Percentiles rank a stretch among this genome's conserved stretches.
phyloP scores from a whole-genome alignment of 106 monocot genomes.

The Triglochin maritima region DNA sequence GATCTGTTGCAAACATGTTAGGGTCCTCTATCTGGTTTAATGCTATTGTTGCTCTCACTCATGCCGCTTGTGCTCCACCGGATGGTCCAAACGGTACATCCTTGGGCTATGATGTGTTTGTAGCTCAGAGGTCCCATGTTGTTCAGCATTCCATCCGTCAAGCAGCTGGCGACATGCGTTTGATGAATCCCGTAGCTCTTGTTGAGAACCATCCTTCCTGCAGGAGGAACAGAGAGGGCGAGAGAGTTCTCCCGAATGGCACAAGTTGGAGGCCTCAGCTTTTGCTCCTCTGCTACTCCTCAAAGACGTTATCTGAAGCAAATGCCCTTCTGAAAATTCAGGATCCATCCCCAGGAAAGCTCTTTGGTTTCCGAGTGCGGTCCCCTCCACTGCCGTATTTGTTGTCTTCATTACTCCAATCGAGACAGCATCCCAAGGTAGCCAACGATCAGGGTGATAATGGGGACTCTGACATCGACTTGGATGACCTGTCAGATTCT shows the following conservation, averaged over 20 bases:
- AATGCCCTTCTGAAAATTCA: slow-evolving; percentile 78
- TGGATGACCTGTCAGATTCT: slow-evolving; percentile 55
- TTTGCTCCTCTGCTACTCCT: slow-evolving; percentile 80
- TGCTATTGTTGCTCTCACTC: slow-evolving; percentile 81
- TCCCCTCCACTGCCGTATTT: slow-evolving; percentile 83
- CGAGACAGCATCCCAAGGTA: slow-evolving; percentile 72
- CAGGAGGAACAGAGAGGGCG: slow-evolving; percentile 64
- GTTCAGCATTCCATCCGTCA: slow-evolving; percentile 77
- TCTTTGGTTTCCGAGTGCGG: slow-evolving; percentile 72
- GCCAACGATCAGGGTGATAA: slow-evolving; percentile 51
- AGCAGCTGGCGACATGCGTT: slow-evolving; percentile 79
- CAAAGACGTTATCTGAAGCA: slow-evolving; percentile 87
- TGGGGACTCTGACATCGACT: slow-evolving; percentile 72
- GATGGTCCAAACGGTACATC: slow-evolving; percentile 76
- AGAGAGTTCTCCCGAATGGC: slow-evolving; percentile 82
- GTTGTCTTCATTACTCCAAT: slow-evolving; percentile 81
- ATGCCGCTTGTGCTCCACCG: slow-evolving; percentile 84
- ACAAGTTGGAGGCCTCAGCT: slow-evolving; percentile 74
- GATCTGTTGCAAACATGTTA: slow-evolving; percentile 43
- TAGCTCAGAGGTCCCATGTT: slow-evolving; percentile 79
- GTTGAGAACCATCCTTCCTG: slow-evolving; percentile 93
- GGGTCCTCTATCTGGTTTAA: slow-evolving; percentile 92
- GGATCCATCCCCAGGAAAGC: slow-evolving; percentile 59
- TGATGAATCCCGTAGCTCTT: slow-evolving; percentile 88
- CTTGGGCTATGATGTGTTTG: slow-evolving; percentile 67